Conservation (phyloP, 805 yeast genomes). For the Myxozyma vanderwaltii region DNA sequence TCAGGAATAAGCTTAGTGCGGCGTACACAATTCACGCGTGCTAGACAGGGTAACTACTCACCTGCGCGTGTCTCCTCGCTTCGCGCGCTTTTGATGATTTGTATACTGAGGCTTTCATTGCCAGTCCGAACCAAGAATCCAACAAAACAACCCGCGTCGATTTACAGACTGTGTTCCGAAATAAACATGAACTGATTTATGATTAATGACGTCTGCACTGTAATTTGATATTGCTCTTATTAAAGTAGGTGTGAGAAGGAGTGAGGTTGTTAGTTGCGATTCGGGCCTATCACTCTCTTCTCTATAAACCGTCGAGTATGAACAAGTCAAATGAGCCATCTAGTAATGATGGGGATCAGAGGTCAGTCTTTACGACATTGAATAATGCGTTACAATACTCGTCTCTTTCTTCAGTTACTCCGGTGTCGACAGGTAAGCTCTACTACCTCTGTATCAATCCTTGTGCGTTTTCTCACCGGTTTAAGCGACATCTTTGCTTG, state of each 20-base stretch:
- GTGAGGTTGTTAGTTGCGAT: background rate
- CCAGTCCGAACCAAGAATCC: too few species aligned
- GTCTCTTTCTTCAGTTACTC: constrained; percentile 25
- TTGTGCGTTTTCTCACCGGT: background rate
- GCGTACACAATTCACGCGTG: too few species aligned
- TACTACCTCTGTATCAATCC: background rate
- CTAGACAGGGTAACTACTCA: too few species aligned
- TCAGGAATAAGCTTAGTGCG: too few species aligned
- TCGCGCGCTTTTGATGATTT: too few species aligned
- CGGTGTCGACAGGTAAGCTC: constrained; percentile 19
- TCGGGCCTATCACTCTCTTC: background rate
- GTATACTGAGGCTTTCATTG: too few species aligned
- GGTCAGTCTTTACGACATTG: constrained; percentile 8
- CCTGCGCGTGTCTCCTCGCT: too few species aligned
- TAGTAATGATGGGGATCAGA: background rate
- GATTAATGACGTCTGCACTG: background rate
- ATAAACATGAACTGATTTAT: too few species aligned
- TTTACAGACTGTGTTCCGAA: too few species aligned
- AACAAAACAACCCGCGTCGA: too few species aligned
- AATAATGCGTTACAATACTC: constrained; percentile 26
- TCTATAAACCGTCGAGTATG: background rate
- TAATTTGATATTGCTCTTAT: background rate
- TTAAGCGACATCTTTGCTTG: constrained; percentile 5
- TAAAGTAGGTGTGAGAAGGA: background rate
- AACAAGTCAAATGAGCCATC: background rate